Evolutionary conservation across 139 green algal species (phyloP), one percentile per base, ranked within the genome.

Genomic region (Asterochloris sp.): DNA sequence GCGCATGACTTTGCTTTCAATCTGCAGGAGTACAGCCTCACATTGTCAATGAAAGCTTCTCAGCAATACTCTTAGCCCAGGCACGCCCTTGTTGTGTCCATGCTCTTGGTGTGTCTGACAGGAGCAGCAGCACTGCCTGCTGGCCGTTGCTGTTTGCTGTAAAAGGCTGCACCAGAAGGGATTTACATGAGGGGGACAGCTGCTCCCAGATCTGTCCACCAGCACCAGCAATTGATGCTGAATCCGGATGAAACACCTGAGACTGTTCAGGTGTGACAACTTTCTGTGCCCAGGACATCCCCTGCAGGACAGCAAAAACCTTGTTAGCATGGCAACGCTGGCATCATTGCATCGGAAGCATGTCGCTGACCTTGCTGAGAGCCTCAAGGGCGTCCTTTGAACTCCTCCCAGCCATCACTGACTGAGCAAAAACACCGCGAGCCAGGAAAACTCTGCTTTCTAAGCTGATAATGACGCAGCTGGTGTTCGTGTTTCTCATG

Each of bases 401-500:
- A 10, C 73, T 21, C 63, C 19, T 14, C 79, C 54, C 79, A 17
- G 79, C 73, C 61, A 71, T 68, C n/a, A 47, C 62, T 27, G 71
- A 28, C 27, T 38, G 38, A 14, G 15, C n/a, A 54, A 38, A 1
- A 69, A 92, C 17, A 21, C 87, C 85, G 0, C 90, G 89, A 2
- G 89, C 83, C 1, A 86, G 85, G 78, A 93, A 23, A 24, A 95
- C 60, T 38, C 78, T 83, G 11, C 68, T 38, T 0, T 83, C 87
- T 0, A 73, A 62, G 69, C 63, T 60, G 23, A 90, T 61, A 62
- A 96, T 29, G 19, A 93, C 78, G 0, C 91, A 90, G 73, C 91
- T 95, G 61, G 82, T 90, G 87, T 97, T 98, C 63, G 92, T 94
- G 88, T 97, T 97, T 62, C 90, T 90, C 27, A 97, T 81, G 76